Evolutionary conservation across 495 filamentous ascomycete species (phyloP), one percentile per base, ranked within the genome.

Genomic region (Aspergillus biplanus): DNA sequence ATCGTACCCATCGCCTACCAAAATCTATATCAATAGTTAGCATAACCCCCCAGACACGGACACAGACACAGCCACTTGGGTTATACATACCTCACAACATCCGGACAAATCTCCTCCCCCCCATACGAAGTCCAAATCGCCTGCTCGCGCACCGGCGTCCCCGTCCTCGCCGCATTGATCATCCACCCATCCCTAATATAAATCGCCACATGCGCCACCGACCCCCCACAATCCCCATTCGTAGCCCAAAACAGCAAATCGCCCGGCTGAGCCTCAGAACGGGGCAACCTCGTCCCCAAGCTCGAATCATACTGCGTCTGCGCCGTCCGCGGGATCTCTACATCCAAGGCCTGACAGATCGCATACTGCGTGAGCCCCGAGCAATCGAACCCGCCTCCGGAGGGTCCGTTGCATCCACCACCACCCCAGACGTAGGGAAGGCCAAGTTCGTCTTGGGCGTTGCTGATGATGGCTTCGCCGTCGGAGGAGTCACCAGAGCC

Each of bases 361-460:
- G 46, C 46, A 49, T n/a, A 49, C 46, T 49, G 46, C 13, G 46
- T 49, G 46, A 49, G 46, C 7, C 46, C 46, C 13, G 46, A 49
- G 46, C 46, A 49, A 16, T 49, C 46, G 18, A 49, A 49, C 1
- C 46, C 46, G 12, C 46, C 46, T 3, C 46, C 46, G 3, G 46
- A 49, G 46, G 46, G 46, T 3, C 46, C 46, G 3, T 21, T 49
- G 1, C 46, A 49, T 18, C 46, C 46, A 21, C 46, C 46, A 49
- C 46, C 46, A 49, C 46, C 46, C 46, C 46, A 49, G 13, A 49
- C 46, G 7, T 49, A 49, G 46, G 46, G 46, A 4, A 49, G 46
- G 5, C 46, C 46, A 2, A 49, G 46, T 21, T 49, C 46, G 2
- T 49, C 16, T 16, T 49, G 15, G 3, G 46, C 46, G 18, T 12